These are phyloP conservation scores for Phytophthora hybrid DNA, from an alignment of 352 stramenopile genomes.

Conservation along the genomic window DNA sequence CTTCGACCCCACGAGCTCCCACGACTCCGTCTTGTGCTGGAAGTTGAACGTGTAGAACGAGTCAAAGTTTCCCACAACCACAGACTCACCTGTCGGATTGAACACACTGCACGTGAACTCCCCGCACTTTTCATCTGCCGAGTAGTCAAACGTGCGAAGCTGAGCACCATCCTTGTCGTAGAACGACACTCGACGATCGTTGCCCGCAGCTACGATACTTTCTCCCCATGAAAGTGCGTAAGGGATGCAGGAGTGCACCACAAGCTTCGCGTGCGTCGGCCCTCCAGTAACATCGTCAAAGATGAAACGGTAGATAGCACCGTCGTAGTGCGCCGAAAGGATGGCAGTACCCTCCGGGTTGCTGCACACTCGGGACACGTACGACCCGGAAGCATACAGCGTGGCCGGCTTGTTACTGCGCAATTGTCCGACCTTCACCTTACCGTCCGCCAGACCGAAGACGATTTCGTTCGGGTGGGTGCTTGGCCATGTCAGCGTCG, in stretches of 20 bases:
- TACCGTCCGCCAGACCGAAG: conserved; percentile 95
- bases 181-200: conserved; percentile 92
- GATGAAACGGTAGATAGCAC: conserved; percentile 93
- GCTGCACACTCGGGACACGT: conserved; percentile 86
- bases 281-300: conserved; percentile 90
- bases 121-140: conserved; percentile 78
- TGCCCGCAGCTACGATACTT: conserved; percentile 91
- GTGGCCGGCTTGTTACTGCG: conserved; percentile 93
- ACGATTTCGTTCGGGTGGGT: conserved; percentile 93
- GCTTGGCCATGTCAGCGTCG: conserved; percentile 91
- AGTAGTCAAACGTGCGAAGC: conserved; percentile 93
- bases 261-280: conserved; percentile 88
- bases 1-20: conserved; percentile 86
- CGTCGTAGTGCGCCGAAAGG: conserved; percentile 93
- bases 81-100: conserved; percentile 92
- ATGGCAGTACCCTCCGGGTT: conserved; percentile 90
- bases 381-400: conserved; percentile 89
- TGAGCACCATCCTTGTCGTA: conserved; percentile 91
- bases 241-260: conserved; percentile 87
- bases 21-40: conserved; percentile 85
- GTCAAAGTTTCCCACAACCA: conserved; percentile 95
- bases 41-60: conserved; percentile 93
- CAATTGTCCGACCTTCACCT: conserved; percentile 94
- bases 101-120: conserved; percentile 86
- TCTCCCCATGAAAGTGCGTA: conserved; percentile 93